Evolutionary conservation across 768 basidiomycete genomes (phyloP), one percentile per base, ranked within the genome.

Genomic region (Pleurotus pulmonarius): DNA sequence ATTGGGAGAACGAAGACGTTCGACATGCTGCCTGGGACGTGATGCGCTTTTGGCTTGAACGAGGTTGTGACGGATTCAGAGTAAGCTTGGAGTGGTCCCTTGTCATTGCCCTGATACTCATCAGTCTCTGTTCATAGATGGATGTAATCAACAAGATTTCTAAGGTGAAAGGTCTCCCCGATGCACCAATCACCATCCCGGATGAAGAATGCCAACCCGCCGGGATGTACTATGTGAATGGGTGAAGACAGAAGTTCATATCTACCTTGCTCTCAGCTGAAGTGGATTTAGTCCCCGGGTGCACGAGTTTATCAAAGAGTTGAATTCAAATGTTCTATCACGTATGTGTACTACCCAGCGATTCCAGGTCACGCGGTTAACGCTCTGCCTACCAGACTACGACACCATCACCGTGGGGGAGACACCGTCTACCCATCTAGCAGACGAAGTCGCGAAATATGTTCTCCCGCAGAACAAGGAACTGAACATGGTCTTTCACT

Each of bases 11-110:
- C 60, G 76, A 79, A 0, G 76, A 77, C 5, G 81, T 87, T 1
- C 73, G 83, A 5, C 72, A 77, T 56, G 80, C 83, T 6, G 75
- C 88, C 1, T 85, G 76, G 69, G 82, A 85, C 34, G 64, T 84
- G 46, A 86, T 90, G 86, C 68, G 70, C 43, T 90, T 87, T 64
- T 90, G 88, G 88, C 73, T 89, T n/a, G 77, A 83, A 53, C 73
- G 83, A 48, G 88, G 90, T 1, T 84, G 85, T 58, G 87, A 90
- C 58, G 90, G 88, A 1, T 92, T 91, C 67, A 73, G 87, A 18
- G 84, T n/a, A n/a, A n/a, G n/a, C n/a, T n/a, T n/a, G n/a, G n/a
- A n/a, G n/a, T n/a, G n/a, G n/a, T n/a, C n/a, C n/a, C n/a, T n/a
- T n/a, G n/a, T n/a, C n/a, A n/a, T n/a, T n/a, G n/a, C n/a, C n/a